These are phyloP conservation scores for Chrysopogon serrulatus DNA, from an alignment of 176 grass and related monocot species.

Conservation along the genomic window DNA sequence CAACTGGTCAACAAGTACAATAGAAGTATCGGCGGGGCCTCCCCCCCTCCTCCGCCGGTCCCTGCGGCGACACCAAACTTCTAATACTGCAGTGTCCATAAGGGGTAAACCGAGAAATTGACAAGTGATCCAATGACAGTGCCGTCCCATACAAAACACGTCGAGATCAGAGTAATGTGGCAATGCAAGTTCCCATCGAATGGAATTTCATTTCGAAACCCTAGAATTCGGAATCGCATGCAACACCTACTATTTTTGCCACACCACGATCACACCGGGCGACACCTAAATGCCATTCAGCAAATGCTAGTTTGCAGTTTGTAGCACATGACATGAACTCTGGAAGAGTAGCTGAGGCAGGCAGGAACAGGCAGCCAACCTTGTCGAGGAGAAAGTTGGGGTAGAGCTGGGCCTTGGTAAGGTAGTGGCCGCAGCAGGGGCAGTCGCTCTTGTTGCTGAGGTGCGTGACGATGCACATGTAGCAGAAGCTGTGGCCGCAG, in stretches of 20 bases:
- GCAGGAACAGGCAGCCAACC: slow-evolving; percentile 25
- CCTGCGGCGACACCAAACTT: too few species aligned
- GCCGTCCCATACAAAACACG: neutral
- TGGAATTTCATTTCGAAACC: neutral
- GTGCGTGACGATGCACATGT: slow-evolving; percentile 99
- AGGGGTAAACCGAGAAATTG: neutral
- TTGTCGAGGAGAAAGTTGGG: slow-evolving; percentile 97
- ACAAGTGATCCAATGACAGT: too few species aligned
- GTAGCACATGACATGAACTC: neutral
- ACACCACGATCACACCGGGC: neutral
- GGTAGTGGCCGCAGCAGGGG: slow-evolving; percentile 81
- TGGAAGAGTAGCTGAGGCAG: neutral
- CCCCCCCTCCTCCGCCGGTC: too few species aligned
- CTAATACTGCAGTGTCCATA: neutral
- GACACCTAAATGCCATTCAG: neutral
- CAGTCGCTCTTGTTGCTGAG: slow-evolving; percentile 89
- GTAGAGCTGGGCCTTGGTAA: slow-evolving; percentile 94
- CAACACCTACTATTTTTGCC: neutral
- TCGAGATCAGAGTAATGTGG: neutral
- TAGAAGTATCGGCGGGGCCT: too few species aligned
- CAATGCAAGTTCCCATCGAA: neutral
- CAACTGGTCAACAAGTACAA: neutral
- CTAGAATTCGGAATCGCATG: neutral
- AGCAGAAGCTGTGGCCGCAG: slow-evolving; percentile 97
- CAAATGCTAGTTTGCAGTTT: neutral